Evolutionary conservation across 1,139 yeast species (phyloP).

Genomic region (Pichia norvegensis): DNA sequence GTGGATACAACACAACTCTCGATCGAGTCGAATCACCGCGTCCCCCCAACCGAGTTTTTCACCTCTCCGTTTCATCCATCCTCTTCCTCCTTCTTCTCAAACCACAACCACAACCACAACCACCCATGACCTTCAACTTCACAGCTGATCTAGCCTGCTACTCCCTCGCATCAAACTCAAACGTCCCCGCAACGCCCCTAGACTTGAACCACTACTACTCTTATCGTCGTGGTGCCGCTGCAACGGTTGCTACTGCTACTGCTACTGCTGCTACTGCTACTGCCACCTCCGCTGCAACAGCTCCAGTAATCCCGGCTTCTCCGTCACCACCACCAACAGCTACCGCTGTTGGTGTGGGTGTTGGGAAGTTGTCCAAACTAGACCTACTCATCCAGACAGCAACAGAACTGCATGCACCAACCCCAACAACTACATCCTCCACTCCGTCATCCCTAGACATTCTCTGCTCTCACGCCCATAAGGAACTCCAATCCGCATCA

Average conservation of each 20-base stretch:
- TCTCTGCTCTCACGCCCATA: conserved; percentile 13
- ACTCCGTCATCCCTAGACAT: background rate
- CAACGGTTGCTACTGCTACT: conserved; percentile 12
- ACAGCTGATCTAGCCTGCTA: conserved; percentile 24
- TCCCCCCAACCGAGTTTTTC: too few species aligned
- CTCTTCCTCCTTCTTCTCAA: background rate
- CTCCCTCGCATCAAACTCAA: conserved; percentile 21
- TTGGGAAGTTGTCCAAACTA: conserved; percentile 21
- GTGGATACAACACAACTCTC: too few species aligned
- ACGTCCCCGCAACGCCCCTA: conserved; percentile 22
- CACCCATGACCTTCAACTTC: conserved; percentile 15
- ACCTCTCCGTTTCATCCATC: background rate
- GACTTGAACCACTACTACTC: conserved; percentile 15
- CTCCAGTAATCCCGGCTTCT: background rate
- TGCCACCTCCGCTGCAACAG: background rate
- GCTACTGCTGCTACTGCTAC: background rate
- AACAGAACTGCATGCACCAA: conserved; percentile 1
- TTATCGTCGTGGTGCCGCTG: conserved; percentile 10
- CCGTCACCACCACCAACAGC: background rate
- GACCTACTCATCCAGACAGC: conserved; percentile 28
- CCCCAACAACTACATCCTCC: conserved; percentile 3
- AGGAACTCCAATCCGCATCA: conserved; percentile 2
- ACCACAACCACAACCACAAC: background rate
- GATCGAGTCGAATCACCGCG: too few species aligned
- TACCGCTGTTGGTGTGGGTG: too few species aligned